Base-by-base conservation (phyloP, 768 basidiomycete genomes). In the Suillus alpinus region DNA sequence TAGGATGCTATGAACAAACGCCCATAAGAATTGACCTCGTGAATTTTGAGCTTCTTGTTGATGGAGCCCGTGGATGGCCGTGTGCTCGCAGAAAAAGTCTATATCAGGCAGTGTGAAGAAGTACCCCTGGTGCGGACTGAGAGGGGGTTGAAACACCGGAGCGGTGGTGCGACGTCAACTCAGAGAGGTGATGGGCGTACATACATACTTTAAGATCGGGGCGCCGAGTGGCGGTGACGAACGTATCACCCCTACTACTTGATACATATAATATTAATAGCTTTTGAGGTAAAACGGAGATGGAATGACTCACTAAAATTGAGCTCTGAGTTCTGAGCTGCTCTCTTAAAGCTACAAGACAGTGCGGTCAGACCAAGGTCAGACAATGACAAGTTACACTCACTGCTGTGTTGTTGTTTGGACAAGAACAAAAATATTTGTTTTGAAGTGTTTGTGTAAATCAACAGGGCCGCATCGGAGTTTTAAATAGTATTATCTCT, bases 401-500 rank as follows among this genome's bases (percentile, higher is more conserved):
- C n/a, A n/a, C n/a, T n/a, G n/a, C n/a, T n/a, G n/a, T n/a, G n/a
- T n/a, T n/a, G n/a, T n/a, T n/a, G n/a, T n/a, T n/a, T 55, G 1
- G 23, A 36, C 36, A 23, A 41, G 23, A 57, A 56, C 41, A 62
- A 60, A n/a, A 57, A 50, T 32, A 55, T 59, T 43, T 68, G 59
- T 70, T 69, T 49, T 69, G 61, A 14, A 2, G 29, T 73, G 41
- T 75, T 73, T 73, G 65, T 58, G 40, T 57, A 10, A 12, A 68
- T 73, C 71, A 72, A 72, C 71, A 64, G 56, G 51, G 49, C 49
- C 43, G 26, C 50, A 43, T 65, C 72, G 72, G 72, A 73, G 72
- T 68, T 40, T 65, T 3, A 73, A 73, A 62, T 18, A 51, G 65
- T 66, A 73, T 73, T 72, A 75, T 73, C 72, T 74, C 57, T 61